Evolutionary conservation across 768 basidiomycete genomes (phyloP), one percentile per base, ranked within the genome.

Genomic region (Udeniomyces megalosporus): DNA sequence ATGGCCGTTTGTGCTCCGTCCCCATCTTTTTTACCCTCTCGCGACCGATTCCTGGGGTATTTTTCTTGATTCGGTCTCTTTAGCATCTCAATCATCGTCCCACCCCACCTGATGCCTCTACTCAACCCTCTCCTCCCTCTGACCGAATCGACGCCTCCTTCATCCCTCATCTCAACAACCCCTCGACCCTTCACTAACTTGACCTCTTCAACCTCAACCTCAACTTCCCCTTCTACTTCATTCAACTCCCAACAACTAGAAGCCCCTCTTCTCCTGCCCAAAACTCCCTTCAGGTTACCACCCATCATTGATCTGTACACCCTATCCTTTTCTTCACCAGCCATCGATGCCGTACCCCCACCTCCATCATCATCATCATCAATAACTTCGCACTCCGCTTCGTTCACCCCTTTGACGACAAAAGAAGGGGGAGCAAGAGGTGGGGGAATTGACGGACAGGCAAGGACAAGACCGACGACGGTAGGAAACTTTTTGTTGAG

Each of bases 401-500:
- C n/a, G n/a, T n/a, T n/a, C n/a, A n/a, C n/a, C n/a, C n/a, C n/a
- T n/a, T n/a, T n/a, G n/a, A n/a, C n/a, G n/a, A n/a, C n/a, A n/a
- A n/a, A n/a, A n/a, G n/a, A n/a, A n/a, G n/a, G n/a, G n/a, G n/a
- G n/a, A n/a, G n/a, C n/a, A n/a, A n/a, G n/a, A n/a, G n/a, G n/a
- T n/a, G n/a, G n/a, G n/a, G n/a, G n/a, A n/a, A n/a, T n/a, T n/a
- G 10, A 29, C 11, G 17, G 58, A 47, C 1, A 32, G 11, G 34
- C 29, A 49, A 20, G 3, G 28, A 31, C 3, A 15, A 15, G 24
- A 15, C 64, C 67, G 12, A 73, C 75, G 31, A 69, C 69, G 14
- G 74, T 93, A 10, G 92, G 92, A n/a, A 96, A 97, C 72, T 75
- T 97, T 24, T 79, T 84, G 55, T 73, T 96, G 34, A 89, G 86